A percentile compares a stretch with the other conserved stretches of the same genome.
Evolutionary conservation across 139 green algal species (phyloP).

Genomic region (Desmodesmus armatus): DNA sequence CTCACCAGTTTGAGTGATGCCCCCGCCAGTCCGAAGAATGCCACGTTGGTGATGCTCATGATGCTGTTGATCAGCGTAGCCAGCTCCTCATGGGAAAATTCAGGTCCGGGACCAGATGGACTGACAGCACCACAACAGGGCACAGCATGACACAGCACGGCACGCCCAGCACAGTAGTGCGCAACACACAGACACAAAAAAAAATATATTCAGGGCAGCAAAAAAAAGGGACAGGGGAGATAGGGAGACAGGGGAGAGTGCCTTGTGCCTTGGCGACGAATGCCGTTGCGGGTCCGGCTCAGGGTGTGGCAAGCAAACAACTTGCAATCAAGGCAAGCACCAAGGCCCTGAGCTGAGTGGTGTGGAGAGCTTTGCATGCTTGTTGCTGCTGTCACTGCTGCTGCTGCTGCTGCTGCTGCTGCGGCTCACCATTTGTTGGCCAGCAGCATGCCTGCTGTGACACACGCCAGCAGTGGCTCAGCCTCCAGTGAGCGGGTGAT

Average conservation of each 20-base stretch:
- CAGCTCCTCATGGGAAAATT: constrained; percentile 21
- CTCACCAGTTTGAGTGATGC: constrained; percentile 79
- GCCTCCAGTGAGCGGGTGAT: constrained; percentile 63
- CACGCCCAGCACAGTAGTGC: too few species aligned
- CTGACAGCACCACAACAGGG: background rate
- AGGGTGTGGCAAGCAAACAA: too few species aligned
- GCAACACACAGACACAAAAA: too few species aligned
- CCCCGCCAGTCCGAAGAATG: constrained; percentile 90
- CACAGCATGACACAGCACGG: too few species aligned
- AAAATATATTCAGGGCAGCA: too few species aligned
- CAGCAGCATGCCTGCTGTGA: constrained; percentile 77
- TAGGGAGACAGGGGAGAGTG: too few species aligned
- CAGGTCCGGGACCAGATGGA: background rate
- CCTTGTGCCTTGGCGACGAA: too few species aligned
- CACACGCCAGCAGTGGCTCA: constrained; percentile 89
- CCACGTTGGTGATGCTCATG: constrained; percentile 79
- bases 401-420: background rate
- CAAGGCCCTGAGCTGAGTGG: too few species aligned
- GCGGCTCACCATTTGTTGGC: constrained; percentile 62
- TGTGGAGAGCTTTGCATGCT: background rate
- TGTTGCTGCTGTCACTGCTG: background rate
- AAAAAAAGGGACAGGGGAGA: too few species aligned
- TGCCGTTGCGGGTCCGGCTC: too few species aligned
- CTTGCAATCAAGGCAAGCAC: too few species aligned
- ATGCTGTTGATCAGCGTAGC: constrained; percentile 55